phyloP scores from a whole-genome alignment of 2,329 filamentous ascomycete genomes.

The Sporothrix globosa region DNA sequence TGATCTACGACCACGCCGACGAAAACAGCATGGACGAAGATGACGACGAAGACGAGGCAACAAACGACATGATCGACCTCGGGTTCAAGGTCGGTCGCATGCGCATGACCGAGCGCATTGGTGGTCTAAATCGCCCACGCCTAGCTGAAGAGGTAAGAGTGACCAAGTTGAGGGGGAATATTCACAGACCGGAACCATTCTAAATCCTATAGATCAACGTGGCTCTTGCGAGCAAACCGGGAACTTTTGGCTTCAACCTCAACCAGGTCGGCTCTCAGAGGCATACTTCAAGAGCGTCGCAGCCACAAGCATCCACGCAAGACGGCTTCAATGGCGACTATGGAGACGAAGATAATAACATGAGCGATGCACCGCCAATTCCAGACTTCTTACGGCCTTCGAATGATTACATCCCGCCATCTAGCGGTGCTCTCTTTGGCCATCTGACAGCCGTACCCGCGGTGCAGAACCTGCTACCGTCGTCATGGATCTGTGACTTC shows the following conservation, averaged over 20 bases:
- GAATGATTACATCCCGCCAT: slow-evolving; percentile 67
- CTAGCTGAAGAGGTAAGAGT: slow-evolving; percentile 67
- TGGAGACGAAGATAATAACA: slow-evolving; percentile 30
- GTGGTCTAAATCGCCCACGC: slow-evolving; percentile 70
- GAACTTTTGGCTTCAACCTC: slow-evolving; percentile 23
- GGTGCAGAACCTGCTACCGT: slow-evolving; percentile 64
- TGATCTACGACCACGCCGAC: slow-evolving; percentile 49
- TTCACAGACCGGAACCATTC: not conserved
- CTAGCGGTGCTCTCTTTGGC: slow-evolving; percentile 69
- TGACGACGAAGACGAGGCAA: slow-evolving; percentile 45
- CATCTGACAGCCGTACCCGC: slow-evolving; percentile 52
- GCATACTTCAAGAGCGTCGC: not conserved
- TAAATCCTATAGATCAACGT: slow-evolving; percentile 30
- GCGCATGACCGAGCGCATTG: slow-evolving; percentile 73
- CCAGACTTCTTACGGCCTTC: slow-evolving; percentile 66
- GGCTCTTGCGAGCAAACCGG: slow-evolving; percentile 25
- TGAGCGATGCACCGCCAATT: slow-evolving; percentile 36
- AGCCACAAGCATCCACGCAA: not conserved
- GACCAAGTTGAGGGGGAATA: not conserved
- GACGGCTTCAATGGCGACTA: not conserved
- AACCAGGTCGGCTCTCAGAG: not conserved
- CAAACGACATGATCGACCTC: slow-evolving; percentile 69
- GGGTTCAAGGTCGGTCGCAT: slow-evolving; percentile 73
- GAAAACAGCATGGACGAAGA: slow-evolving; percentile 13
- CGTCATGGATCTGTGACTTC: slow-evolving; percentile 59